Percentiles rank a stretch among this genome's conserved stretches.
phyloP scores from a whole-genome alignment of 1,284 basidiomycete species.

The Heterobasidion parviporum region DNA sequence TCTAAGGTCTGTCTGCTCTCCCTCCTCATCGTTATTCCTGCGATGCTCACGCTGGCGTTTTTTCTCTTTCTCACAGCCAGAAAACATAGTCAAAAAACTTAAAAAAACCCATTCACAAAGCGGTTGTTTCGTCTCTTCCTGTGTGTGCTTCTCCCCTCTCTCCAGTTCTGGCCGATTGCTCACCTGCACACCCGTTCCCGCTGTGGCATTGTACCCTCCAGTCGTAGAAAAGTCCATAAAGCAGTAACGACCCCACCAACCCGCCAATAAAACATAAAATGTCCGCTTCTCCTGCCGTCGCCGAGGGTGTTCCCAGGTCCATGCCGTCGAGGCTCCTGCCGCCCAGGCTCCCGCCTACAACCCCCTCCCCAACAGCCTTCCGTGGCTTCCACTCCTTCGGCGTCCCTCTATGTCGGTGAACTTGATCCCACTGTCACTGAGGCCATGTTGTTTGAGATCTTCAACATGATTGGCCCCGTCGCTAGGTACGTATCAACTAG shows the following conservation, averaged over 20 bases:
- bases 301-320: slow-evolving; percentile 16
- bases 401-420: slow-evolving; percentile 98
- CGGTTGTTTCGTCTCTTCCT: slow-evolving; percentile 69
- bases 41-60: not conserved
- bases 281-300: slow-evolving; percentile 41
- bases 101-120: slow-evolving; percentile 40
- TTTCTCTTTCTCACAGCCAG: slow-evolving; percentile 20
- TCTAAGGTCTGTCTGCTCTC: slow-evolving; percentile 28
- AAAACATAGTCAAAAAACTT: slow-evolving; percentile 30
- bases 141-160: slow-evolving; percentile 36
- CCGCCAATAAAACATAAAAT: slow-evolving; percentile 39
- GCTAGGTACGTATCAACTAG: slow-evolving; percentile 58
- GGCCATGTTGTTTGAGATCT: slow-evolving; percentile 99
- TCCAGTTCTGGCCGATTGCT: slow-evolving; percentile 6
- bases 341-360: slow-evolving; percentile 50
- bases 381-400: slow-evolving; percentile 65
- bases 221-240: slow-evolving; percentile 74
- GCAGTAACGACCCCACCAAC: slow-evolving; percentile 75
- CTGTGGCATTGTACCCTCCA: slow-evolving; percentile 14
- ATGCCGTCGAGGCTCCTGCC: slow-evolving; percentile 19
- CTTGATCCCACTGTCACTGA: slow-evolving; percentile 97
- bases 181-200: not conserved
- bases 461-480: slow-evolving; percentile 99
- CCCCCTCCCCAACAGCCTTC: slow-evolving; percentile 44
- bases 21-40: slow-evolving; percentile 1